Evolutionary conservation across 352 stramenopile genomes (phyloP).

Genomic region (Pythium phragmiticola): DNA sequence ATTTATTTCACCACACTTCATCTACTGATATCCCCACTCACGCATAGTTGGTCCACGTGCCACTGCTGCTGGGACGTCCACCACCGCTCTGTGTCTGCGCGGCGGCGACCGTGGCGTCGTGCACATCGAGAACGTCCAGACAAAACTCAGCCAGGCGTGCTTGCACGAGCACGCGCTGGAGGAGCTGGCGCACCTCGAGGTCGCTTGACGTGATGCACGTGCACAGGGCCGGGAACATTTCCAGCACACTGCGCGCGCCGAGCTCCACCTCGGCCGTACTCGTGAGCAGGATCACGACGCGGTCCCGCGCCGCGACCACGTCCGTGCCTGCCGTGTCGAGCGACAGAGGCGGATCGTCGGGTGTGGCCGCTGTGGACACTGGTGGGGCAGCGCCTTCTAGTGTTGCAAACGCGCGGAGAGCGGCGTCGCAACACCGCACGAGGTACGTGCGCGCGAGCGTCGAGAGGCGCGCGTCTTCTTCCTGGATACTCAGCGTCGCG

Average conservation of each 20-base stretch:
- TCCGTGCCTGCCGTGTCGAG: not conserved
- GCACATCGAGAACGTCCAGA: slow-evolving; percentile 22
- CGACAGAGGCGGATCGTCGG: not conserved
- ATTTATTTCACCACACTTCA: too few relatives aligned
- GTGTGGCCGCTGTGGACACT: not conserved
- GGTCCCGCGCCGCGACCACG: slow-evolving; percentile 46
- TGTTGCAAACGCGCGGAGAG: slow-evolving; percentile 44
- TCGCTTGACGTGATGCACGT: slow-evolving; percentile 71
- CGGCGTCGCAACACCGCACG: slow-evolving; percentile 57
- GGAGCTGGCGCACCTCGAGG: slow-evolving; percentile 57
- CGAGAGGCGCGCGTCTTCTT: slow-evolving; percentile 46
- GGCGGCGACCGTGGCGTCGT: slow-evolving; percentile 21
- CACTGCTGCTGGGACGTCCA: not conserved
- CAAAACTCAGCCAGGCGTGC: slow-evolving; percentile 55
- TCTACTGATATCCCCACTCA: not conserved
- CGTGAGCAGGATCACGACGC: slow-evolving; percentile 66
- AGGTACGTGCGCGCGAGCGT: slow-evolving; percentile 48
- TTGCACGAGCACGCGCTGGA: slow-evolving; percentile 67
- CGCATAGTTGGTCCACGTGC: slow-evolving; percentile 16
- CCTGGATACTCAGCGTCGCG: slow-evolving; percentile 68
- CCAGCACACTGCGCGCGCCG: slow-evolving; percentile 53
- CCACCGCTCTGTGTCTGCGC: slow-evolving; percentile 9
- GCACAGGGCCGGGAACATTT: slow-evolving; percentile 79
- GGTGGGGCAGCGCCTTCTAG: slow-evolving; percentile 32
- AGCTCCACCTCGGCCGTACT: slow-evolving; percentile 55